These are phyloP conservation scores for Mycena sp. DNA, from an alignment of 1,284 basidiomycete genomes.

Conservation along the genomic window DNA sequence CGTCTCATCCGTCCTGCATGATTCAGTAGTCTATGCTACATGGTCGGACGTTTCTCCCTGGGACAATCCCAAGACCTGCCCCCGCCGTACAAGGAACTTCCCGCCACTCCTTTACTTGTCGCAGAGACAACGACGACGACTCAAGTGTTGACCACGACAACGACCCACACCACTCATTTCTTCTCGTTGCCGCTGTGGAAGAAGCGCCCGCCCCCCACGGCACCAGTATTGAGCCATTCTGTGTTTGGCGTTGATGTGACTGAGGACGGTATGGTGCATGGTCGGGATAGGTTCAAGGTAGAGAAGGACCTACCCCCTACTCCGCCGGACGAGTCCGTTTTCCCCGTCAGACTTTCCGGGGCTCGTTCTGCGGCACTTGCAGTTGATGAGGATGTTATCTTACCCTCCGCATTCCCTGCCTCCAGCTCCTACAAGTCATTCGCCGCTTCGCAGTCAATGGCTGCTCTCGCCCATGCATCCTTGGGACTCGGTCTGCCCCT, in stretches of 20 bases:
- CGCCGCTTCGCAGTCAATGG: slow-evolving; percentile 48
- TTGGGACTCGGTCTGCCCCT: slow-evolving; percentile 66
- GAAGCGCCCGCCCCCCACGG: slow-evolving; percentile 53
- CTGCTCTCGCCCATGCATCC: slow-evolving; percentile 64
- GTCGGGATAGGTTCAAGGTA: slow-evolving; percentile 42
- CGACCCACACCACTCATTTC: slow-evolving; percentile 64
- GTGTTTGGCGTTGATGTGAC: slow-evolving; percentile 21
- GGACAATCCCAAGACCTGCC: slow-evolving; percentile 41
- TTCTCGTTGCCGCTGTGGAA: slow-evolving; percentile 74
- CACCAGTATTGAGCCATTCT: slow-evolving; percentile 38
- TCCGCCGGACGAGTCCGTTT: slow-evolving; percentile 48
- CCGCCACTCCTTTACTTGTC: slow-evolving; percentile 49
- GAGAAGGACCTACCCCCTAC: slow-evolving; percentile 78
- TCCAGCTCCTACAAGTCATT: slow-evolving; percentile 31
- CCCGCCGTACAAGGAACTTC: slow-evolving; percentile 49
- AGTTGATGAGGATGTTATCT: slow-evolving; percentile 10
- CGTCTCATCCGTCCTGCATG: not conserved
- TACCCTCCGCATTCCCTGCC: slow-evolving; percentile 17
- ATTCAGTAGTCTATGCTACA: not conserved
- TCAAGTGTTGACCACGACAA: slow-evolving; percentile 58
- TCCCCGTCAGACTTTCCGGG: slow-evolving; percentile 10
- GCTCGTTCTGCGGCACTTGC: slow-evolving; percentile 2
- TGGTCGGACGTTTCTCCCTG: slow-evolving; percentile 29
- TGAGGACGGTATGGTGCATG: slow-evolving; percentile 31
- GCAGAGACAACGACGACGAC: slow-evolving; percentile 62